Evolutionary conservation across 2,329 filamentous ascomycete species (phyloP).

Genomic region (Diaporthe ampelina): DNA sequence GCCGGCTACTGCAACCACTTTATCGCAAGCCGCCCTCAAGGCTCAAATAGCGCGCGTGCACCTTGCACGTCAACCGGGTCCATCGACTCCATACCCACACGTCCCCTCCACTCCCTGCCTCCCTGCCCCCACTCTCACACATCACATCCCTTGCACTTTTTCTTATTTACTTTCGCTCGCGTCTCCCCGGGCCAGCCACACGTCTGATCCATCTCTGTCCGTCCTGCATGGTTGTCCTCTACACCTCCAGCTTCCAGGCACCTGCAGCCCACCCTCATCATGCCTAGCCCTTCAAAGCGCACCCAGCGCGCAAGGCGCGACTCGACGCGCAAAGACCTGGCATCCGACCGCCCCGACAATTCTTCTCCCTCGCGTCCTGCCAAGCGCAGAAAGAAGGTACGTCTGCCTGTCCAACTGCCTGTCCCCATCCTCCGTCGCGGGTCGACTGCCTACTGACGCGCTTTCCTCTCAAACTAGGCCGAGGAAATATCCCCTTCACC

Average conservation of each 20-base stretch:
- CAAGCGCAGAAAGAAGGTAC: constrained; percentile 75
- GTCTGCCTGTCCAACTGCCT: constrained; percentile 40
- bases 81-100: constrained; percentile 23
- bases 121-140: constrained; percentile 34
- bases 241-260: constrained; percentile 14
- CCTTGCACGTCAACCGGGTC: constrained; percentile 9
- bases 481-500: constrained; percentile 47
- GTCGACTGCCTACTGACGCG: constrained; percentile 25
- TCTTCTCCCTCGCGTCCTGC: constrained; percentile 73
- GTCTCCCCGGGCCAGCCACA: constrained; percentile 7
- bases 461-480: constrained; percentile 18
- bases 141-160: constrained; percentile 38
- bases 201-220: constrained; percentile 6
- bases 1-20: constrained; percentile 34
- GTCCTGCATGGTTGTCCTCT: constrained; percentile 40
- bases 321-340: constrained; percentile 49
- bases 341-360: constrained; percentile 54
- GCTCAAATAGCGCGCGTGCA: constrained; percentile 16
- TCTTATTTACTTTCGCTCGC: constrained; percentile 37
- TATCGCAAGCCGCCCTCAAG: constrained; percentile 16
- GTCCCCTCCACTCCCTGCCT: constrained; percentile 34
- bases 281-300: constrained; percentile 51
- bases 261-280: constrained; percentile 41
- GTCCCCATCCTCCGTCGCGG: neutral
- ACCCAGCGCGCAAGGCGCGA: constrained; percentile 51